Evolutionary conservation across 2,329 filamentous ascomycete species (phyloP).

Genomic region (Sporothrix dimorphospora): DNA sequence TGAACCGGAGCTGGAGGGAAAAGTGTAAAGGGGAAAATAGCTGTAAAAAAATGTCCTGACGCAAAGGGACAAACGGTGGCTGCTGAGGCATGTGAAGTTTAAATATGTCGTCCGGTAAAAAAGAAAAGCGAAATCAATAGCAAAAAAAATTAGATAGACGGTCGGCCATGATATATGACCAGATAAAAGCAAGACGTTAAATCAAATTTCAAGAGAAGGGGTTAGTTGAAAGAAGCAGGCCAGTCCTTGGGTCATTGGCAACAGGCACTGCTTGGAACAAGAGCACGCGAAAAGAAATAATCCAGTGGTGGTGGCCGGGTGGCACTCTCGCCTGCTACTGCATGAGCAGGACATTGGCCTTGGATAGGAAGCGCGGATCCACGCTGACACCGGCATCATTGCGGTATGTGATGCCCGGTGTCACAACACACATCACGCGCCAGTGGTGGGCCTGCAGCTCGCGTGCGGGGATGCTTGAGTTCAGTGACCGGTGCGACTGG

Average conservation of each 20-base stretch:
- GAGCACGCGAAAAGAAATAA: neutral
- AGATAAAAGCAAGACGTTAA: neutral
- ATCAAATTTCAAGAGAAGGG: neutral
- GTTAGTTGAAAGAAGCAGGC: neutral
- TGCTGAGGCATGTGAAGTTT: neutral
- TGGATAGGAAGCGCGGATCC: constrained; percentile 48
- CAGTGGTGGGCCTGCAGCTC: constrained; percentile 55
- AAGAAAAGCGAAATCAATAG: neutral
- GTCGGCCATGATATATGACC: neutral
- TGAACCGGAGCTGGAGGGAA: neutral
- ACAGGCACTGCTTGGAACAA: neutral
- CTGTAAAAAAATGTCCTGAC: neutral
- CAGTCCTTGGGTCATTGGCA: no score
- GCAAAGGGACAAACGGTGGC: neutral
- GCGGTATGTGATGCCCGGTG: constrained; percentile 57
- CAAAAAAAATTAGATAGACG: neutral
- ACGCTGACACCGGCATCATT: constrained; percentile 54
- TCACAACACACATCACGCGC: constrained; percentile 58
- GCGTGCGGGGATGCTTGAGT: constrained; percentile 46
- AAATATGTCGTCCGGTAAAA: neutral
- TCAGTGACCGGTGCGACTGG: constrained; percentile 52
- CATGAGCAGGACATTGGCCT: constrained; percentile 56
- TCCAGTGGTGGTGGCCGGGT: neutral
- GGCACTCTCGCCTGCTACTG: constrained; percentile 20
- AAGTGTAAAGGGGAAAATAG: neutral